Base-by-base conservation (phyloP, 176 grass and related monocot species). In the Saccharum spontaneum region DNA sequence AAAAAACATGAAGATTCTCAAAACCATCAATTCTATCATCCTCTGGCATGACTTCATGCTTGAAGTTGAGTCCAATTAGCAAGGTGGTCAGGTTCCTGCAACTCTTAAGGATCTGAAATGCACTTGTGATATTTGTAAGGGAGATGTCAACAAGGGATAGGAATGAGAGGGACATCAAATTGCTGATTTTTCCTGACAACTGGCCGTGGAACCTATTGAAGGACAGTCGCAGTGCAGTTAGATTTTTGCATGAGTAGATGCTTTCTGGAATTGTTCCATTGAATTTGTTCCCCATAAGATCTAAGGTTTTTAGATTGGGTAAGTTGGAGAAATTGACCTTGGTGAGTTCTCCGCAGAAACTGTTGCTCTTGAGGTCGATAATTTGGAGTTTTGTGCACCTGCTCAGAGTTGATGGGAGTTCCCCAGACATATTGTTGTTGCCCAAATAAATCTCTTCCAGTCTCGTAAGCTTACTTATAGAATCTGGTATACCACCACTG, bases 171-270 rank as follows among this genome's bases (percentile, higher is more conserved):
- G 1, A 52, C 59, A 81, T 43, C n/a, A 90, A 39, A 68, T 81
- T 82, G 20, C 28, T 6, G 8, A 90, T 87, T 57, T 38, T 68
- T 15, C 48, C 75, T 39, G 88, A 87, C 15, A 92, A 36, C 1
- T 78, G 64, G 1, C 87, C 84, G 10, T 71, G 36, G 3, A 92
- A 69, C 0, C 20, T 14, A 16, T 92, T 90, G 0, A 0, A 0
- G 23, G 91, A 87, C 59, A 92, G 67, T 3, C 84, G 54, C 33
- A 34, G 33, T 34, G 91, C 87, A 48, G 17, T 86, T 44, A 90
- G 80, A 10, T 26, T 67, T 7, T 20, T 85, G 84, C 87, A 92
- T 16, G 80, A 81, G 48, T 92, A 92, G 7, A 90, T 87, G 85
- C 76, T 87, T 76, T 92, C 84, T 74, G 91, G 91, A 33, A 92